Evolutionary conservation across 2,329 filamentous ascomycete species (phyloP).

Genomic region (Huntiella decipiens): DNA sequence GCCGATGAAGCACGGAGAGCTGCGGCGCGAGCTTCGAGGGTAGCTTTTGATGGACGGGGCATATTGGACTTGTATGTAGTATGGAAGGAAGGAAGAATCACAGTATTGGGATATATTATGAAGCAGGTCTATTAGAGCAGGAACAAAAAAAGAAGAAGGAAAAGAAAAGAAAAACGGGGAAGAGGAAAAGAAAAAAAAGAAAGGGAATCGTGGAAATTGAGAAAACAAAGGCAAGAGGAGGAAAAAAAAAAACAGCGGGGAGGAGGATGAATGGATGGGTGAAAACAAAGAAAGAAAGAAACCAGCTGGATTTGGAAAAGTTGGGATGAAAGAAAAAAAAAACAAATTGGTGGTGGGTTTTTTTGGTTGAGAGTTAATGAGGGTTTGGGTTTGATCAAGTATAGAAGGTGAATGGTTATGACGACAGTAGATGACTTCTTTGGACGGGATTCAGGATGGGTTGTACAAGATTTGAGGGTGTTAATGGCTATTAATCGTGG

Average conservation of each 20-base stretch:
- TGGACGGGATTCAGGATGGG: too few species aligned
- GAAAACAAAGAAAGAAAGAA: constrained; percentile 9
- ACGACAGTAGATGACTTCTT: too few species aligned
- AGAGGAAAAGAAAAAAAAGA: constrained; percentile 2
- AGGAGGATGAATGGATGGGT: too few species aligned
- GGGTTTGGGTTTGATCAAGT: too few species aligned
- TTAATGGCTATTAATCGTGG: too few species aligned
- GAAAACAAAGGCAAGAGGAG: constrained; percentile 2
- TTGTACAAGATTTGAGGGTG: too few species aligned
- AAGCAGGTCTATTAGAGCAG: background rate
- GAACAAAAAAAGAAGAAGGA: background rate
- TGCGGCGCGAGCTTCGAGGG: too few species aligned
- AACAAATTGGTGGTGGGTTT: background rate
- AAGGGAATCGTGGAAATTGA: background rate
- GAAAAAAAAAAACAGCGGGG: constrained; percentile 5
- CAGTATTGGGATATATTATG: background rate
- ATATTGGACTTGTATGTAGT: background rate
- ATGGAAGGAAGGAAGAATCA: background rate
- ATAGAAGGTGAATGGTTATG: too few species aligned
- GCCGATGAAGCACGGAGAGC: background rate
- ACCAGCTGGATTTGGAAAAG: background rate
- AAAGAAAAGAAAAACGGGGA: background rate
- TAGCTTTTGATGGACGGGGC: too few species aligned
- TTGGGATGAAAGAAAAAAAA: constrained; percentile 7
- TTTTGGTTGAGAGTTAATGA: too few species aligned